Percentiles rank a stretch among this genome's conserved stretches.
phyloP scores from a whole-genome alignment of 495 filamentous ascomycete species.

The Clohesyomyces aquaticus region DNA sequence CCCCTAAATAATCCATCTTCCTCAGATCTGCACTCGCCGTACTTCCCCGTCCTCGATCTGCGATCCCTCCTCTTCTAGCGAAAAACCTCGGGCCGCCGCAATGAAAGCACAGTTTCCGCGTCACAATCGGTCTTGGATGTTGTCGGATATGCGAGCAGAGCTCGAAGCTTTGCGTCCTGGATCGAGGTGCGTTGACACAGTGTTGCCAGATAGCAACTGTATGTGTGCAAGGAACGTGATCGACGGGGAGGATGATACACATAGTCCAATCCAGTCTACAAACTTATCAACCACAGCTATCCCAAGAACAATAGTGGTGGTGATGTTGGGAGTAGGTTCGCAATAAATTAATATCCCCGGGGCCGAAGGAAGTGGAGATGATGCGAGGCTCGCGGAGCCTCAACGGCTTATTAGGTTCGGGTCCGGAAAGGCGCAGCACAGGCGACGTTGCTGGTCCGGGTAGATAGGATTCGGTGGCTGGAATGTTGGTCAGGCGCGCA shows the following conservation, averaged over 20 bases:
- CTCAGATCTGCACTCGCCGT: not conserved
- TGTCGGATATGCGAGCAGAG: conserved; percentile 24
- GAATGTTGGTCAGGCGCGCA: too few relatives aligned
- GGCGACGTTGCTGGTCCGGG: too few relatives aligned
- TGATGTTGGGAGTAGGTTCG: too few relatives aligned
- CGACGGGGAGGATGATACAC: conserved; percentile 34
- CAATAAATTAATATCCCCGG: too few relatives aligned
- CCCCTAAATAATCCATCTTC: conserved; percentile 4
- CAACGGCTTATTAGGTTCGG: not conserved
- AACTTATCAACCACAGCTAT: too few relatives aligned
- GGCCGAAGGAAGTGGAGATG: not conserved
- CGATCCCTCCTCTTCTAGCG: conserved; percentile 24
- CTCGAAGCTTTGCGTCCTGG: not conserved
- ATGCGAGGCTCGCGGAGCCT: not conserved
- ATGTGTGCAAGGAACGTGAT: conserved; percentile 30
- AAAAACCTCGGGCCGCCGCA: conserved; percentile 27
- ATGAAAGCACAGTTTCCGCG: conserved; percentile 26
- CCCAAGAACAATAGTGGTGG: too few relatives aligned
- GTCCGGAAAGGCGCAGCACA: not conserved
- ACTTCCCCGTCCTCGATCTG: conserved; percentile 15
- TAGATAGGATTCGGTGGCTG: too few relatives aligned
- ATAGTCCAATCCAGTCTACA: too few relatives aligned
- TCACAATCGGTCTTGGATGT: conserved; percentile 29
- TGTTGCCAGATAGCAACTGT: conserved; percentile 32
- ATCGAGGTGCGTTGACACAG: conserved; percentile 18